A percentile compares a stretch with the other conserved stretches of the same genome.
phyloP scores from a whole-genome alignment of 2,329 filamentous ascomycete genomes.

The Talaromyces albobiverticillius region DNA sequence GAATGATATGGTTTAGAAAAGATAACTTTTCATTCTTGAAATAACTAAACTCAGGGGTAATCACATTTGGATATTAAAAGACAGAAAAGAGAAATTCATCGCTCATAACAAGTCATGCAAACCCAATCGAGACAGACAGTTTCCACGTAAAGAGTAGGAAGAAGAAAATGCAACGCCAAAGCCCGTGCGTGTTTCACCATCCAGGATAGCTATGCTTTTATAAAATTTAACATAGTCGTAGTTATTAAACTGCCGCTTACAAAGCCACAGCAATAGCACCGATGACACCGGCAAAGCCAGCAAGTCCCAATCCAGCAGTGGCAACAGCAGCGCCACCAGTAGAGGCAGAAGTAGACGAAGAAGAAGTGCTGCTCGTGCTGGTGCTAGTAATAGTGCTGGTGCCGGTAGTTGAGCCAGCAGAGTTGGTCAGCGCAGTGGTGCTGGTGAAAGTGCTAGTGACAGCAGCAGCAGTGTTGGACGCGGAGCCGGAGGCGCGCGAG shows the following conservation, averaged over 20 bases:
- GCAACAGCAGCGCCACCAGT: conserved; percentile 7
- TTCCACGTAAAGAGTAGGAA: background rate
- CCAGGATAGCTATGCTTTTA: too few species aligned
- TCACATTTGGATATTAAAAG: background rate
- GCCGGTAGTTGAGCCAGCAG: conserved; percentile 9
- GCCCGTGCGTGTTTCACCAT: background rate
- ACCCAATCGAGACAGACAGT: background rate
- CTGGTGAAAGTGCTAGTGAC: background rate
- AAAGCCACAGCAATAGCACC: conserved; percentile 15
- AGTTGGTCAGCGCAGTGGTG: conserved; percentile 11
- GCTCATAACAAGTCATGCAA: background rate
- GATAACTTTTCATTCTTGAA: background rate
- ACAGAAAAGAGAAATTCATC: background rate
- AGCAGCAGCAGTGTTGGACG: background rate
- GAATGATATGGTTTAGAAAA: too few species aligned
- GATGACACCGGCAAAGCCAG: conserved; percentile 13
- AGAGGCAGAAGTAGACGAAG: background rate
- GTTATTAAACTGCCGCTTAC: background rate
- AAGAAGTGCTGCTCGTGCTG: background rate
- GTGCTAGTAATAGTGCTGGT: conserved; percentile 4
- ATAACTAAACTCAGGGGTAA: background rate
- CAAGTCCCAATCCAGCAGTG: conserved; percentile 10
- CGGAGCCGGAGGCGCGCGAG: conserved; percentile 2
- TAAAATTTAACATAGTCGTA: too few species aligned
- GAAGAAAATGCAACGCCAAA: background rate